A percentile compares a stretch with the other conserved stretches of the same genome.
Evolutionary conservation across 495 filamentous ascomycete species (phyloP).

Genomic region (Filosporella fistucella): DNA sequence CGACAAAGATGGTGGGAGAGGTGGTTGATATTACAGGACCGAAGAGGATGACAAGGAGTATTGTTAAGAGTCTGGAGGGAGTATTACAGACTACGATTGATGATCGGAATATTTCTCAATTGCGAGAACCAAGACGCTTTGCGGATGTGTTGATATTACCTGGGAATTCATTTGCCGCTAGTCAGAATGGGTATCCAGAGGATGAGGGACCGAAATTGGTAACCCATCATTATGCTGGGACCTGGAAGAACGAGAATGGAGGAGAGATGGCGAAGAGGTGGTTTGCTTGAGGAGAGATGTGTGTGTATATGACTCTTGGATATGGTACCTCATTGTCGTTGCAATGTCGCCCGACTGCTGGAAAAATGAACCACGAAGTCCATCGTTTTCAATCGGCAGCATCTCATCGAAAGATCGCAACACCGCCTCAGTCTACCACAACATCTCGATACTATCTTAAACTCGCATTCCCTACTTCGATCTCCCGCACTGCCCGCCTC

Average conservation of each 20-base stretch:
- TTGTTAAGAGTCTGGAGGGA: slow-evolving; percentile 6
- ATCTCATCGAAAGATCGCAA: too few relatives aligned
- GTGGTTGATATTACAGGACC: slow-evolving; percentile 12
- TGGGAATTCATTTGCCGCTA: slow-evolving; percentile 3
- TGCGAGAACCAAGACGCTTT: slow-evolving; percentile 4
- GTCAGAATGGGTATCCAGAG: not conserved
- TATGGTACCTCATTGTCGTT: too few relatives aligned
- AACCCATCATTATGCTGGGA: slow-evolving; percentile 10
- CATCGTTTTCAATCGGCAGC: too few relatives aligned
- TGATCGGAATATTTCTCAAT: slow-evolving; percentile 1
- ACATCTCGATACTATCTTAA: too few relatives aligned
- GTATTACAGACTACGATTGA: not conserved
- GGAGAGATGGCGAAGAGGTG: not conserved
- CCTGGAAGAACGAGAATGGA: slow-evolving; percentile 13
- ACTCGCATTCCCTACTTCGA: too few relatives aligned
- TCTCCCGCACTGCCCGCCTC: too few relatives aligned
- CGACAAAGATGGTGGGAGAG: not conserved
- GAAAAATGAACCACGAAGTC: too few relatives aligned
- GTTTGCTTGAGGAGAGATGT: too few relatives aligned
- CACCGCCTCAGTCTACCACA: too few relatives aligned
- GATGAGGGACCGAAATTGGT: slow-evolving; percentile 6
- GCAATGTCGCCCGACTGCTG: too few relatives aligned
- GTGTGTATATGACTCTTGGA: too few relatives aligned
- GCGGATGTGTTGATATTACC: slow-evolving; percentile 13
- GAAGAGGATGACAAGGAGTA: slow-evolving; percentile 2